Evolutionary conservation across 352 stramenopile species (phyloP).

Genomic region (Globisporangium camurandrum): DNA sequence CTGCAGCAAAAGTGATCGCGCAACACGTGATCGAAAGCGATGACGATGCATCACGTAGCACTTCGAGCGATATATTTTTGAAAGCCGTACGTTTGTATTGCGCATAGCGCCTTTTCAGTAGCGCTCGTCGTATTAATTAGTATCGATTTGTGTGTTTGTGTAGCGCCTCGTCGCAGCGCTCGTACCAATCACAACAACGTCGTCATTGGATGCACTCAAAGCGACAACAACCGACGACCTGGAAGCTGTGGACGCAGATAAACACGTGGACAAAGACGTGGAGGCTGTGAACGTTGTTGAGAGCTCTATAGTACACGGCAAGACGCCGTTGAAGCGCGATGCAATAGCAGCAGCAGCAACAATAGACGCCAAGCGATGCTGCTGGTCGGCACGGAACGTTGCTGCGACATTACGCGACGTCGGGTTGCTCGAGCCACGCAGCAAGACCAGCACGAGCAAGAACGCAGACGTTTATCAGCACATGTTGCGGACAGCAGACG

Average conservation of each 20-base stretch:
- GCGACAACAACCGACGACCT: no score
- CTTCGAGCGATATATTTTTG: slow-evolving; percentile 31
- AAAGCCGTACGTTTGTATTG: slow-evolving; percentile 24
- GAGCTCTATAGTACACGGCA: no score
- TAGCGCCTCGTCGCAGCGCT: slow-evolving; percentile 14
- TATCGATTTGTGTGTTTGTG: not conserved
- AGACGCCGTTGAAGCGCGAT: not conserved
- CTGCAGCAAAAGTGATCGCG: not conserved
- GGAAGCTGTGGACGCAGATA: no score
- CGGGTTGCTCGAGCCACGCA: slow-evolving; percentile 62
- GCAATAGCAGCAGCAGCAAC: not conserved
- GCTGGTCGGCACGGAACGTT: slow-evolving; percentile 24
- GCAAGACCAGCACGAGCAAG: no score
- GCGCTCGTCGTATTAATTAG: not conserved
- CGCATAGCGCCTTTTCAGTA: not conserved
- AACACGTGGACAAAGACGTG: no score
- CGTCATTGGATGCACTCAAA: no score
- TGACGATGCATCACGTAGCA: slow-evolving; percentile 3
- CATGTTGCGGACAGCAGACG: slow-evolving; percentile 29
- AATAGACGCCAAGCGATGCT: slow-evolving; percentile 1
- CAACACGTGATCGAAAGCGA: slow-evolving; percentile 6
- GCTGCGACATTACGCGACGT: slow-evolving; percentile 24
- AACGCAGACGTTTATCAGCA: slow-evolving; percentile 18
- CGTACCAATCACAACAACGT: slow-evolving; percentile 5
- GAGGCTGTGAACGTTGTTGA: no score